phyloP scores from a whole-genome alignment of 169 alveolate species.

The Cystoisospora suis region DNA sequence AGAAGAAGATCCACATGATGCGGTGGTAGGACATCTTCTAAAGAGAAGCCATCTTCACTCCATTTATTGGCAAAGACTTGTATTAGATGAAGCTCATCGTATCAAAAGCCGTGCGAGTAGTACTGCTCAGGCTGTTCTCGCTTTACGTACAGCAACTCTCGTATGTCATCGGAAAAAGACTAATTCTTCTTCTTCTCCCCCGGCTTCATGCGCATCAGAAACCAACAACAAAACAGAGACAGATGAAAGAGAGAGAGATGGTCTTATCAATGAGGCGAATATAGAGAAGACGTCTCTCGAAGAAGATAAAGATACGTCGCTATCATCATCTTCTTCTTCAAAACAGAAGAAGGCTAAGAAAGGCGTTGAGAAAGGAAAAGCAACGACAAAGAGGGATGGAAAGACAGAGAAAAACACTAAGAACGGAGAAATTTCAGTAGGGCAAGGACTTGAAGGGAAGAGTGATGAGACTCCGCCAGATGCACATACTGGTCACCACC shows the following conservation, averaged over 20 bases:
- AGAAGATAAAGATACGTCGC: no score
- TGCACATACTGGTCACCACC: no score
- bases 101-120: conserved; percentile 92
- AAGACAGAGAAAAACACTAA: conserved; percentile 27
- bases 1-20: conserved; percentile 59
- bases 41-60: conserved; percentile 50
- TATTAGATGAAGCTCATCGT: conserved; percentile 96
- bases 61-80: conserved; percentile 80
- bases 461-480: neutral
- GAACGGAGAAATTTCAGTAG: neutral
- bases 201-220: no score
- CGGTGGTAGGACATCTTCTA: conserved; percentile 9
- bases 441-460: neutral
- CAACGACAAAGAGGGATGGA: neutral
- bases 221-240: no score
- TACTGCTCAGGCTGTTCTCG: conserved; percentile 87
- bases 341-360: no score
- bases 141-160: conserved; percentile 63
- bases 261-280: no score
- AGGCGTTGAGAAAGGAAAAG: neutral
- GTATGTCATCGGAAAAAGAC: neutral
- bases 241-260: no score
- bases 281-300: no score
- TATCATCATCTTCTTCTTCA: neutral
- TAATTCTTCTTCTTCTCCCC: no score